Evolutionary conservation across 2,329 filamentous ascomycete species (phyloP).

Genomic region (Aspergillus neoniger): DNA sequence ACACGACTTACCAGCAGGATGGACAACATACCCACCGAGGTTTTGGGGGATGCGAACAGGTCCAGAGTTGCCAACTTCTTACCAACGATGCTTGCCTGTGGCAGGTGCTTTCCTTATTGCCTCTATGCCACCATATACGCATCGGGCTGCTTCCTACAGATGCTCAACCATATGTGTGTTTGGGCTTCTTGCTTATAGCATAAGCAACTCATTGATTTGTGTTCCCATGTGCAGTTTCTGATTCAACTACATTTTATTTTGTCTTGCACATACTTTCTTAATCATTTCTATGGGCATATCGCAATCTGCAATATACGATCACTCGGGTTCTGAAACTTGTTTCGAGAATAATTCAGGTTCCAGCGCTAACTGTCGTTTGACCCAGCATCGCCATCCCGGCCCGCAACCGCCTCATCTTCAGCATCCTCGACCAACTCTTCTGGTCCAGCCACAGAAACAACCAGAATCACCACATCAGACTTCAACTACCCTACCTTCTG

Average conservation of each 20-base stretch:
- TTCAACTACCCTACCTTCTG: conserved; percentile 40
- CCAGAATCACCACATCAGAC: conserved; percentile 66
- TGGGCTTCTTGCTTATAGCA: background rate
- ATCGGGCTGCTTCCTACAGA: background rate
- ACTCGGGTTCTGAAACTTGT: too few species aligned
- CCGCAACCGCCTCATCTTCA: conserved; percentile 35
- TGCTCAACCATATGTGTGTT: background rate
- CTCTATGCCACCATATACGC: background rate
- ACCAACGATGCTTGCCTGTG: background rate
- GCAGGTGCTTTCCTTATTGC: background rate
- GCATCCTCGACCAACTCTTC: conserved; percentile 31
- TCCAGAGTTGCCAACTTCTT: background rate
- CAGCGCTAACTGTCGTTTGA: background rate
- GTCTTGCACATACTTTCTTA: background rate
- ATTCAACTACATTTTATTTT: background rate
- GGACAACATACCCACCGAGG: background rate
- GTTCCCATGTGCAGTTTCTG: background rate
- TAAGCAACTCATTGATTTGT: background rate
- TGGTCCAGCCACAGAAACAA: conserved; percentile 34
- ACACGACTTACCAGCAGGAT: background rate
- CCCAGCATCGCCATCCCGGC: conserved; percentile 27
- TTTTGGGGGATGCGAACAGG: background rate
- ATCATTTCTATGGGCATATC: too few species aligned
- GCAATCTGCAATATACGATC: background rate
- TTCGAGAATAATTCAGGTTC: background rate